phyloP scores from a whole-genome alignment of 225 moss, liverwort and hornwort genomes.

The Pseudoscleropodium purum region DNA sequence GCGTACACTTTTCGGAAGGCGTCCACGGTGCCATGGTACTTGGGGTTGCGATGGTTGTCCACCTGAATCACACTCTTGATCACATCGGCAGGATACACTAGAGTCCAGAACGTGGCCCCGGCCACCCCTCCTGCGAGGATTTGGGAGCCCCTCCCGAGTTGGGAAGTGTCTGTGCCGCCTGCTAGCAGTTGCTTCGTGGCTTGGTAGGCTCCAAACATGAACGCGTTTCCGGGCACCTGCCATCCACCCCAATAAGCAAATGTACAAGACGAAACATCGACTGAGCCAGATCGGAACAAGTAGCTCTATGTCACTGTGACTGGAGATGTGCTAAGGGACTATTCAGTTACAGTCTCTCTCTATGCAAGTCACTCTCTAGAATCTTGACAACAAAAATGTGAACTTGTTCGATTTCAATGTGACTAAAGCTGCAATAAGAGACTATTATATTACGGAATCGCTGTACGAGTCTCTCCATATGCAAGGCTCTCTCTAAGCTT shows the following conservation, averaged over 20 bases:
- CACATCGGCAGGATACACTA: slow-evolving; percentile 5
- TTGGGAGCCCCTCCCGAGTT: neutral
- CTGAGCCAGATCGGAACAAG: neutral
- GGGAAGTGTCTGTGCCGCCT: slow-evolving; percentile 2
- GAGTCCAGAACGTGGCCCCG: neutral
- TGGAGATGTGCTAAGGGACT: neutral
- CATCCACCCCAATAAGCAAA: neutral
- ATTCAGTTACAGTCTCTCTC: neutral
- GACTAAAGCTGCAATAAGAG: neutral
- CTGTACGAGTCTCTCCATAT: neutral
- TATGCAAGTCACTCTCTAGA: neutral
- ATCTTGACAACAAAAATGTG: neutral
- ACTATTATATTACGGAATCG: neutral
- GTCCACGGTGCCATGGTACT: neutral
- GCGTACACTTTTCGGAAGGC: slow-evolving; percentile 2
- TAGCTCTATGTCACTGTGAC: neutral
- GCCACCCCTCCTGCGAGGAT: slow-evolving; percentile 6
- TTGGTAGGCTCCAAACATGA: slow-evolving; percentile 8
- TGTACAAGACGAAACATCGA: neutral
- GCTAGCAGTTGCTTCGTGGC: neutral
- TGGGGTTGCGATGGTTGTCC: neutral
- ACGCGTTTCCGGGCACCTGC: slow-evolving; percentile 4
- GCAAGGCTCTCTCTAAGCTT: neutral
- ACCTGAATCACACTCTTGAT: slow-evolving; percentile 12
- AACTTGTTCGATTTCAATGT: neutral